These are phyloP conservation scores for Trifolium fragiferum DNA, from an alignment of 306 rosid genomes.

Conservation along the genomic window DNA sequence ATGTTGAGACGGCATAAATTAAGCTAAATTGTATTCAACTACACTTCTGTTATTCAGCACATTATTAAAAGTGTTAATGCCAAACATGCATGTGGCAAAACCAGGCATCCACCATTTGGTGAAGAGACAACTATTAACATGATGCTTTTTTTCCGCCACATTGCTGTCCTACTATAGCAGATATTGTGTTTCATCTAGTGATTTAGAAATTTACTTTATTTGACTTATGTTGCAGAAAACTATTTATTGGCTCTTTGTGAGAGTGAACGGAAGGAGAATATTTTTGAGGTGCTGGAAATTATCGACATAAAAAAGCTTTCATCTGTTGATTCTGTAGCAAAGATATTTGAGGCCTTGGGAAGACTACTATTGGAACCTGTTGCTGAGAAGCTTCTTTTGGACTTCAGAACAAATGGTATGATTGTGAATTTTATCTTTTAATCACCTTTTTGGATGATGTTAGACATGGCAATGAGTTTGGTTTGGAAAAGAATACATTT, in stretches of 20 bases:
- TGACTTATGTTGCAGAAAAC: conserved; percentile 64
- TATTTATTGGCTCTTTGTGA: conserved; percentile 86
- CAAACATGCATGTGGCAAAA: conserved; percentile 37
- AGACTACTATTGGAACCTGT: conserved; percentile 61
- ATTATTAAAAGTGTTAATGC: conserved; percentile 28
- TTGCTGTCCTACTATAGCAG: conserved; percentile 17
- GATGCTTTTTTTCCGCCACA: conserved; percentile 13
- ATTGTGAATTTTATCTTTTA: conserved; percentile 37
- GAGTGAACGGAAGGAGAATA: conserved; percentile 63
- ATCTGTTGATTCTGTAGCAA: conserved; percentile 46
- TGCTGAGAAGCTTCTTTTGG: conserved; percentile 69
- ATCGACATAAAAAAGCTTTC: conserved; percentile 61
- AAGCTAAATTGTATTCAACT: conserved; percentile 17
- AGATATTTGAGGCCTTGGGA: conserved; percentile 75
- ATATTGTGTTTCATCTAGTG: conserved; percentile 39
- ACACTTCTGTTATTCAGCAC: conserved; percentile 17
- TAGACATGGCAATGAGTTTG: neutral
- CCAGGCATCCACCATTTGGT: conserved; percentile 27
- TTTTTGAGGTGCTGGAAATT: conserved; percentile 65
- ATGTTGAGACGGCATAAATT: conserved; percentile 12
- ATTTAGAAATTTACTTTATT: conserved; percentile 32
- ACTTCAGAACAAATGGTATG: conserved; percentile 65
- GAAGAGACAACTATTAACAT: neutral
- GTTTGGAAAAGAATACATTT: conserved; percentile 33
- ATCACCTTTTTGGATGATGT: conserved; percentile 8